Evolutionary conservation across 148 eudicot species (phyloP).

Genomic region (Silene latifolia): DNA sequence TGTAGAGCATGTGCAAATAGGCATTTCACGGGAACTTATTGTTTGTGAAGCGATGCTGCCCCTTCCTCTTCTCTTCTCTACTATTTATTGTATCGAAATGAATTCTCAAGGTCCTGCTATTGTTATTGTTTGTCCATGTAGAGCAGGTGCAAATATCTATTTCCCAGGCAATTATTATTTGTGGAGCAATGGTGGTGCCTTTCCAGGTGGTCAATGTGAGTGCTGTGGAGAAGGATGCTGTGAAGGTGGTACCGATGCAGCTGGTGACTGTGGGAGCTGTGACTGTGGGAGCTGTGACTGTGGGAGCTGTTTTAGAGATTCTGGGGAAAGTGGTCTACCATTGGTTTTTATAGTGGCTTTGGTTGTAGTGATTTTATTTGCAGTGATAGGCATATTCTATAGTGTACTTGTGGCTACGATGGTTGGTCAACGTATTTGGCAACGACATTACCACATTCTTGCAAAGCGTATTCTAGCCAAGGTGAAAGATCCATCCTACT

Average conservation of each 20-base stretch:
- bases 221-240: constrained; percentile 72
- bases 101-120: neutral
- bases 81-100: neutral
- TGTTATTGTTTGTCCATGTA: neutral
- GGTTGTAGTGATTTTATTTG: constrained; percentile 73
- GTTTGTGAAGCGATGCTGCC: constrained; percentile 50
- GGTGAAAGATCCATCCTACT: constrained; percentile 36
- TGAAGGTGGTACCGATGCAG: constrained; percentile 69
- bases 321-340: constrained; percentile 96
- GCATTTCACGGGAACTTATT: constrained; percentile 48
- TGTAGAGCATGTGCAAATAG: constrained; percentile 42
- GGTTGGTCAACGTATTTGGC: constrained; percentile 99
- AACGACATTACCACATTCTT: constrained; percentile 94
- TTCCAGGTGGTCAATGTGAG: constrained; percentile 76
- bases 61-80: neutral
- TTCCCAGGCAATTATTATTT: constrained; percentile 87
- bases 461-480: constrained; percentile 97
- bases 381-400: constrained; percentile 91
- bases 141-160: constrained; percentile 82
- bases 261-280: constrained; percentile 90
- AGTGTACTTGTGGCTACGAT: constrained; percentile 92
- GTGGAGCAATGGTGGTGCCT: constrained; percentile 74
- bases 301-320: constrained; percentile 84
- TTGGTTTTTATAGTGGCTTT: constrained; percentile 70
- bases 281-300: constrained; percentile 38